Conservation (phyloP, 805 yeast genomes). For the Debaryomyces tyrocola region DNA sequence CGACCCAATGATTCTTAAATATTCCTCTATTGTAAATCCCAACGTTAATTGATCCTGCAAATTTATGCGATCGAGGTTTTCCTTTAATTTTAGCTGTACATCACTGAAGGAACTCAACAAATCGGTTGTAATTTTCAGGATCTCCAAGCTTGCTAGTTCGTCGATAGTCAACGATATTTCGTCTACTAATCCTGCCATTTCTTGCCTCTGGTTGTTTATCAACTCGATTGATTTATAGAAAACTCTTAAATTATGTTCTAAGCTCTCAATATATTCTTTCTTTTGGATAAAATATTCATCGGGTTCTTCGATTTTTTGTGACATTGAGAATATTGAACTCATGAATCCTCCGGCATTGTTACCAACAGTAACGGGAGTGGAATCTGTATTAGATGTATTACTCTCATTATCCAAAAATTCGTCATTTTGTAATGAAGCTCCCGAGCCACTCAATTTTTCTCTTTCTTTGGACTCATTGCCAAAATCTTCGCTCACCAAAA, state of each 20-base stretch:
- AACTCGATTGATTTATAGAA: conserved; percentile 71
- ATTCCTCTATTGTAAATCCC: conserved; percentile 87
- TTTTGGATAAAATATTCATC: conserved; percentile 77
- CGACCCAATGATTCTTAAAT: conserved; percentile 73
- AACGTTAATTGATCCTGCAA: conserved; percentile 83
- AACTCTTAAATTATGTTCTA: conserved; percentile 71
- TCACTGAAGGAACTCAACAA: conserved; percentile 69
- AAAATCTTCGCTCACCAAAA: conserved; percentile 74
- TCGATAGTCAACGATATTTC: conserved; percentile 60
- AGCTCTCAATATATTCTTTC: conserved; percentile 62
- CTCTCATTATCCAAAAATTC: conserved; percentile 39
- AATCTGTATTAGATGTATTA: conserved; percentile 32
- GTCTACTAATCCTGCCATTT: conserved; percentile 63
- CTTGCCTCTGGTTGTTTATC: conserved; percentile 73
- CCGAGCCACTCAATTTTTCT: conserved; percentile 58
- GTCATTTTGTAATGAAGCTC: conserved; percentile 40
- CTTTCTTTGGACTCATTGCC: conserved; percentile 65
- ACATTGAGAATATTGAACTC: conserved; percentile 69
- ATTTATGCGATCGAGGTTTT: conserved; percentile 72
- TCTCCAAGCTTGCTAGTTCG: conserved; percentile 70
- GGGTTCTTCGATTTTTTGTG: conserved; percentile 69
- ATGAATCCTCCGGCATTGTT: conserved; percentile 48
- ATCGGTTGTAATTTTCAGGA: conserved; percentile 63
- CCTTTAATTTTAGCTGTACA: conserved; percentile 68
- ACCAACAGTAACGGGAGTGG: conserved; percentile 16